Percentiles rank a stretch among this genome's conserved stretches.
Evolutionary conservation across 1,139 yeast species (phyloP).

Genomic region (Candida glucosophila): DNA sequence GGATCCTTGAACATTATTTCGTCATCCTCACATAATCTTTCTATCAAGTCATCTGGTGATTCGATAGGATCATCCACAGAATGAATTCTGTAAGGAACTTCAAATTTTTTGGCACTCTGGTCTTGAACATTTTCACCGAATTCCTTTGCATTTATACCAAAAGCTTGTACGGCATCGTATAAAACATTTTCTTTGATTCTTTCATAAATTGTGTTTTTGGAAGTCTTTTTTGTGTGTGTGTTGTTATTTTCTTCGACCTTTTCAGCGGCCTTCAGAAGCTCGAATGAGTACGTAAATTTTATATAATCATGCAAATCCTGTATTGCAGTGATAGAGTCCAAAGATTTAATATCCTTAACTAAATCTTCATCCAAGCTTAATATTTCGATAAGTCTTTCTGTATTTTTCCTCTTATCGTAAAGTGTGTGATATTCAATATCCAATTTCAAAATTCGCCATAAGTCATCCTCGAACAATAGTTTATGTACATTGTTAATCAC

Average conservation of each 20-base stretch:
- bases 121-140: conserved; percentile 79
- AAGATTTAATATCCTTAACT: conserved; percentile 47
- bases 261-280: conserved; percentile 29
- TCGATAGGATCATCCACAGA: conserved; percentile 65
- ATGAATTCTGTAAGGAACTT: conserved; percentile 54
- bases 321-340: conserved; percentile 64
- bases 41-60: conserved; percentile 59
- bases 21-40: conserved; percentile 44
- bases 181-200: conserved; percentile 62
- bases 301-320: conserved; percentile 86
- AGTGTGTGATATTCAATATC: conserved; percentile 88
- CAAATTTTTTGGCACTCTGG: conserved; percentile 37
- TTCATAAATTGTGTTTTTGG: conserved; percentile 68
- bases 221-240: conserved; percentile 36
- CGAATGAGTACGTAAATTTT: conserved; percentile 71
- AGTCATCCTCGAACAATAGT: conserved; percentile 68
- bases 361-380: conserved; percentile 51
- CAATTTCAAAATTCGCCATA: conserved; percentile 83
- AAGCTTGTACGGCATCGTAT: conserved; percentile 59
- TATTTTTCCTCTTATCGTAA: conserved; percentile 63
- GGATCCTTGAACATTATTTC: conserved; percentile 51
- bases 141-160: conserved; percentile 72
- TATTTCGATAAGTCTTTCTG: conserved; percentile 48
- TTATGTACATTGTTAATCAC: conserved; percentile 38
- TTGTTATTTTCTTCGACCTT: conserved; percentile 12